Evolutionary conservation across 495 filamentous ascomycete species (phyloP), one percentile per base, ranked within the genome.

Genomic region (Penicillium cinerascens): DNA sequence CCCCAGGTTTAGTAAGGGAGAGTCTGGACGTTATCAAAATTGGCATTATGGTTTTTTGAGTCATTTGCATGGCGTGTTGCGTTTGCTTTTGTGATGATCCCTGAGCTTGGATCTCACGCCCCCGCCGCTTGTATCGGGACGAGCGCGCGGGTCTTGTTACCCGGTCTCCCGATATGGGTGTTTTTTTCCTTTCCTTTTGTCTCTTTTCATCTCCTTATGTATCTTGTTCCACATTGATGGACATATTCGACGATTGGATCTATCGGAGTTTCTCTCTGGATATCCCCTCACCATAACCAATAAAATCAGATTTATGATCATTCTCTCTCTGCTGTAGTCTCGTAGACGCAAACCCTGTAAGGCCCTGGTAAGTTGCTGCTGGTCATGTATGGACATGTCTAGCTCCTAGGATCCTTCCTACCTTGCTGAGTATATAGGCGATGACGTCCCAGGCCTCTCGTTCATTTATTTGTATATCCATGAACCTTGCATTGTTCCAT

Each of bases 1-100:
- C 73, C 69, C 45, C 55, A 67, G 49, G 49, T 52, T 37, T 23
- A 50, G 36, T 33, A 33, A 53, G 63, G 49, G 43, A 44, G 41
- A n/a, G n/a, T n/a, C n/a, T 7, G 25, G 52, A 47, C 35, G 40
- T 54, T 49, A n/a, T 41, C 44, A 60, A 63, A 64, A 59, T 63
- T 64, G 44, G 63, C 71, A 64, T 56, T 51, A 25, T 58, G 47
- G 39, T 55, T 59, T 51, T 50, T 42, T 56, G 43, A 60, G 60
- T 60, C 58, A 51, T 59, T 63, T 57, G 60, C 56, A 64, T 62
- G 58, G 61, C 56, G 59, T 67, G 51, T 60, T 75, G 62, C 54
- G 54, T 59, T 63, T 62, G 48, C 47, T 61, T 58, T 54, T 26
- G 49, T 56, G 39, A 56, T 55, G 45, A 50, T 54, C 47, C 41